phyloP scores from a whole-genome alignment of 2,329 filamentous ascomycete genomes.

The Pezicula radicicola region DNA sequence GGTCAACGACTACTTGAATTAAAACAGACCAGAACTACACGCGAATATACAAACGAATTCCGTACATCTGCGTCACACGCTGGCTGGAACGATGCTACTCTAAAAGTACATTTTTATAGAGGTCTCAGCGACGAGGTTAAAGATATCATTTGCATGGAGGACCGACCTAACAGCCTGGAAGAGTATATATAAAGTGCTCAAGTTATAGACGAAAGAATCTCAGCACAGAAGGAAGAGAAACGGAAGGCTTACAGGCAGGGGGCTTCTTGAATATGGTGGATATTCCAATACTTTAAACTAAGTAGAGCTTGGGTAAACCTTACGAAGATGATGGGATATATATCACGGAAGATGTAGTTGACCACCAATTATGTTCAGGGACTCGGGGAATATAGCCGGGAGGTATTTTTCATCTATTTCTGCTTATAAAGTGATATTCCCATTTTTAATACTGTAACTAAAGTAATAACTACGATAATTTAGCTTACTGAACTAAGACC shows the following conservation, averaged over 20 bases:
- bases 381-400: no score
- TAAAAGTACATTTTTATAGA: conserved; percentile 2
- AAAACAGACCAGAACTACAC: conserved; percentile 7
- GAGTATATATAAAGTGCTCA: conserved; percentile 8
- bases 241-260: no score
- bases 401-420: no score
- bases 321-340: no score
- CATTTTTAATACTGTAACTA: no score
- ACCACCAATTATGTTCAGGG: no score
- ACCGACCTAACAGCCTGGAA: conserved; percentile 4
- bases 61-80: conserved; percentile 1
- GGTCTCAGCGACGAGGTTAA: conserved; percentile 9
- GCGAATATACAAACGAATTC: conserved; percentile 1
- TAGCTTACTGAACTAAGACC: no score
- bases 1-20: no score
- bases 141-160: conserved; percentile 5
- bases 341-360: no score
- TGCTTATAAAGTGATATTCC: no score
- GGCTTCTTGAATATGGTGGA: neutral
- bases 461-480: no score
- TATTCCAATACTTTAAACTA: no score
- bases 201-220: conserved; percentile 3
- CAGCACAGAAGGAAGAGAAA: conserved; percentile 6
- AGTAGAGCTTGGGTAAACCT: neutral
- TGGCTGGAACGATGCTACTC: conserved; percentile 3